A percentile compares a stretch with the other conserved stretches of the same genome.
Evolutionary conservation across 2,329 filamentous ascomycete species (phyloP).

Genomic region (Hypoxylon rubiginosum): DNA sequence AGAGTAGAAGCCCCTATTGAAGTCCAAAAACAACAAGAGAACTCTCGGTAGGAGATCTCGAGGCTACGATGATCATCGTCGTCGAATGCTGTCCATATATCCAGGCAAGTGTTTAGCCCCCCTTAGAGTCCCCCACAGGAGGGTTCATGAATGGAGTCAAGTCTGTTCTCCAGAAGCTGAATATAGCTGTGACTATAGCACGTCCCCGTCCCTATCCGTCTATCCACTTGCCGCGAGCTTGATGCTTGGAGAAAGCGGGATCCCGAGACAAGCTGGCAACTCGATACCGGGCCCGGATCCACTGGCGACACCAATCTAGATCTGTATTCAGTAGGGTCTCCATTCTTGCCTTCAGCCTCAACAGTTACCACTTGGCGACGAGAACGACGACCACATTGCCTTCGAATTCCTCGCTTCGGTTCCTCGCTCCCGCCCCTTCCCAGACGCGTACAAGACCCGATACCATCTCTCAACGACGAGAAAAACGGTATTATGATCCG

Average conservation of each 20-base stretch:
- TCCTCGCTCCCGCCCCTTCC: background rate
- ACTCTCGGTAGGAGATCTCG: background rate
- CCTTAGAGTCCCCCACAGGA: constrained; percentile 29
- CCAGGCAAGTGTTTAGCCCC: constrained; percentile 21
- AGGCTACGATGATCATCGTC: constrained; percentile 18
- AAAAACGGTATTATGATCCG: background rate
- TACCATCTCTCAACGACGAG: constrained; percentile 3
- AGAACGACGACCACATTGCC: constrained; percentile 7
- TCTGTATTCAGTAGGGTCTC: constrained; percentile 23
- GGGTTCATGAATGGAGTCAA: constrained; percentile 36
- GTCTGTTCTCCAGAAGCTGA: constrained; percentile 30
- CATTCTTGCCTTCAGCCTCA: constrained; percentile 17
- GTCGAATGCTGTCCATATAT: constrained; percentile 17
- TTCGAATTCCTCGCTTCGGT: constrained; percentile 3
- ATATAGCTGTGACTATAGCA: constrained; percentile 24
- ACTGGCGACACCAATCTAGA: constrained; percentile 28
- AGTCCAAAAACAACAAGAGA: background rate
- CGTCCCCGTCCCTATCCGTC: constrained; percentile 33
- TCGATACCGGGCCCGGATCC: constrained; percentile 33
- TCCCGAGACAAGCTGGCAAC: constrained; percentile 34
- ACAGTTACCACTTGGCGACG: constrained; percentile 1
- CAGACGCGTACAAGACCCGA: constrained; percentile 5
- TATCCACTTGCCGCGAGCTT: constrained; percentile 39
- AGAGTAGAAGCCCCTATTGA: constrained; percentile 2
- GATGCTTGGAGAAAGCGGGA: constrained; percentile 42